Evolutionary conservation across 2,329 filamentous ascomycete genomes (phyloP).

Genomic region (Neonectria sp.): DNA sequence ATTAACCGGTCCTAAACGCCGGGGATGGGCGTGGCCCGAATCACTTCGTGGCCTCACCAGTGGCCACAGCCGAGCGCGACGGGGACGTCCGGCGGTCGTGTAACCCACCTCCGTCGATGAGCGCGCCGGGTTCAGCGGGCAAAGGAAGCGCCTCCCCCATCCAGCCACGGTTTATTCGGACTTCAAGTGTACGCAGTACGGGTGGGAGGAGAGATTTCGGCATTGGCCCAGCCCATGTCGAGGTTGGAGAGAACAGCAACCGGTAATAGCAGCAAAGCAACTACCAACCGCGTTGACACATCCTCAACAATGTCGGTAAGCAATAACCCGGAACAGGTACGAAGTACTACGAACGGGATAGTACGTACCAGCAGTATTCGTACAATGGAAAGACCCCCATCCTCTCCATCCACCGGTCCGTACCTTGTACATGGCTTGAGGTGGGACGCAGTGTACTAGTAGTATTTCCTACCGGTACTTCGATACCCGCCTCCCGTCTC

Average conservation of each 20-base stretch:
- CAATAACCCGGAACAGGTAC: too few species aligned
- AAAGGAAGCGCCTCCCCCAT: background rate
- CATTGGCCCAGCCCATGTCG: background rate
- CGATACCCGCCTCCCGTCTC: background rate
- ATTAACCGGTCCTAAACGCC: constrained; percentile 14
- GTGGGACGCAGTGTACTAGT: too few species aligned
- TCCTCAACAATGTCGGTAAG: constrained; percentile 2
- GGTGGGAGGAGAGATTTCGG: background rate
- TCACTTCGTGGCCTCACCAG: constrained; percentile 6
- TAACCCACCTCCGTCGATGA: constrained; percentile 8
- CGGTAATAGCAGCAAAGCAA: background rate
- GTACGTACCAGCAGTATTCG: background rate
- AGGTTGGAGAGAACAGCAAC: background rate
- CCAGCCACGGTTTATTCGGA: background rate
- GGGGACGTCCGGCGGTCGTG: constrained; percentile 7
- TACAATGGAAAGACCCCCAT: constrained; percentile 1
- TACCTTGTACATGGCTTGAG: background rate
- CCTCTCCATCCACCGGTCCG: background rate
- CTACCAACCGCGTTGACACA: background rate
- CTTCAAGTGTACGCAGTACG: background rate
- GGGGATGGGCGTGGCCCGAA: background rate
- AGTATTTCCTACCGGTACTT: background rate
- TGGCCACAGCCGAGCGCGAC: background rate
- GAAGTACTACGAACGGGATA: background rate
- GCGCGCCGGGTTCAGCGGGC: constrained; percentile 3